A percentile compares a stretch with the other conserved stretches of the same genome.
Evolutionary conservation across 352 stramenopile species (phyloP).

Genomic region (Phytophthora kernoviae): DNA sequence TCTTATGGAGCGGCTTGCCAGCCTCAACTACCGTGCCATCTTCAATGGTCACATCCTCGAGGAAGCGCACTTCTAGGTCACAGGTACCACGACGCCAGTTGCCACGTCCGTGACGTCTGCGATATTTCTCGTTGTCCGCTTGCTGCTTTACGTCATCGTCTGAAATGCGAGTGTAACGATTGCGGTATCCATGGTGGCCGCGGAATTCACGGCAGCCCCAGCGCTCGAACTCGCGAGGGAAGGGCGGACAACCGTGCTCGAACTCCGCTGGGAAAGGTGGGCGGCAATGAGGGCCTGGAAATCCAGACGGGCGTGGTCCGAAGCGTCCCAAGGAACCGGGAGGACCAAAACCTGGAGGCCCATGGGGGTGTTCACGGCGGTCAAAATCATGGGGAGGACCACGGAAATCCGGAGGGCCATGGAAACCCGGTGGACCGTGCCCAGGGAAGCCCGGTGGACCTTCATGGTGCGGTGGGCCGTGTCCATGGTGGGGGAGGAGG

Average conservation of each 20-base stretch:
- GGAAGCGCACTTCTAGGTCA: slow-evolving; percentile 54
- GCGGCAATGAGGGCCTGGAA: slow-evolving; percentile 6
- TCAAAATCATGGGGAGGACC: slow-evolving; percentile 3
- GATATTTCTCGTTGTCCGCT: slow-evolving; percentile 7
- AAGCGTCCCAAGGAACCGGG: slow-evolving; percentile 12
- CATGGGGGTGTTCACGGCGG: not conserved
- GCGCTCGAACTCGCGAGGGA: slow-evolving; percentile 7
- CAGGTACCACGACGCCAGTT: slow-evolving; percentile 14
- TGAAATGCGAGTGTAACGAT: slow-evolving; percentile 5
- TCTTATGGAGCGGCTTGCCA: slow-evolving; percentile 59
- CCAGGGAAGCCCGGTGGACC: slow-evolving; percentile 10
- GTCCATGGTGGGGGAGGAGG: not conserved
- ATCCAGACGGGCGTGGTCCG: slow-evolving; percentile 11
- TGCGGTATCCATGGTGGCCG: slow-evolving; percentile 12
- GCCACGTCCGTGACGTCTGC: slow-evolving; percentile 13
- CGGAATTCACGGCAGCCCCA: slow-evolving; percentile 12
- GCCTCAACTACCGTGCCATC: slow-evolving; percentile 72
- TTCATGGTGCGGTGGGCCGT: not conserved
- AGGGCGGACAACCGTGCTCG: not conserved
- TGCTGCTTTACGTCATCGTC: slow-evolving; percentile 9
- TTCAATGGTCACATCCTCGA: slow-evolving; percentile 79
- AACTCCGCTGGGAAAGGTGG: slow-evolving; percentile 9
- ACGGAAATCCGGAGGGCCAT: slow-evolving; percentile 1
- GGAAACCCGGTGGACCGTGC: slow-evolving; percentile 6
- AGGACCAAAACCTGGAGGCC: slow-evolving; percentile 15